Base-by-base conservation (phyloP, 805 yeast species). In the Torulaspora delbrueckii region DNA sequence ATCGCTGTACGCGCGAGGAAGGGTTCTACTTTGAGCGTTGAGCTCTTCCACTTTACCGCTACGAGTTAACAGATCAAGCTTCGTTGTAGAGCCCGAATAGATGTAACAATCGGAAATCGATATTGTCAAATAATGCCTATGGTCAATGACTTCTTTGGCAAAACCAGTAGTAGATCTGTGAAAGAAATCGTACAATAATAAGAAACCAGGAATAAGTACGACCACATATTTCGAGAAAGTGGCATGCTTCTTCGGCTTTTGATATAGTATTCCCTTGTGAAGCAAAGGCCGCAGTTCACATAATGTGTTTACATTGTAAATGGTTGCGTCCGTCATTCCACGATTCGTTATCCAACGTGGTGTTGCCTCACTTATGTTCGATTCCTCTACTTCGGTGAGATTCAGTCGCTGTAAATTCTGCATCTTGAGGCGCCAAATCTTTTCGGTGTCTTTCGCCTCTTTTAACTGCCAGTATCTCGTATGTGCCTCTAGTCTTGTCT, bases 1-100 rank as follows among this genome's bases (percentile, higher is more conserved):
- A 64, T 89, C 95, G 1, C 75, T 66, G 58, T 85, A 89, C 0
- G 84, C 69, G 28, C 95, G 69, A 0, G 97, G 96, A 25, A 84
- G 59, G 0, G 81, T 66, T 39, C 75, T 73, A 4, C 71, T 73
- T 0, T 83, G 86, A 0, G 85, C 83, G 46, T 74, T 65, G 16
- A 65, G 60, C 2, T 68, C 67, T 46, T 80, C 79, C 37, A 72
- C 65, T 22, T 72, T 74, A 18, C 61, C 66, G 40, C 70, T 75
- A 9, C 77, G 63, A 8, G 63, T 57, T 25, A 82, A 59, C 23
- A 88, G 66, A 51, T 83, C 89, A 27, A 73, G 58, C 9, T 71
- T 73, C 2, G 90, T 78, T 1, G 77, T 64, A 2, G 73, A 62
- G 1, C 91, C 96, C 1, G 93, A 79, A 63, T 86, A 86, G 3